Evolutionary conservation across 257 asterid species (phyloP), one percentile per base, ranked within the genome.

Genomic region (Striga asiatica): DNA sequence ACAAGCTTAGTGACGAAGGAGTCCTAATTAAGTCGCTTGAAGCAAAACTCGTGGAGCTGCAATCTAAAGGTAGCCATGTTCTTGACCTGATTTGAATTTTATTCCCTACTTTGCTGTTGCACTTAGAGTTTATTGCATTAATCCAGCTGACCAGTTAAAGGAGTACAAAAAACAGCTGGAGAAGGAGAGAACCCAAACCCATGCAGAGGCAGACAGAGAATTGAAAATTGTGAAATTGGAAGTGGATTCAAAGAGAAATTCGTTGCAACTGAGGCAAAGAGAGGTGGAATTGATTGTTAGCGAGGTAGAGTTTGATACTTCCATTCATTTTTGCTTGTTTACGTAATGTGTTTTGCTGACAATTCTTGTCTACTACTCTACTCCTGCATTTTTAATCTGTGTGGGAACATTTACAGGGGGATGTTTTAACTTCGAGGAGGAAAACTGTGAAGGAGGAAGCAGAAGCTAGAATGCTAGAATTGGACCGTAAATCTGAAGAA

Each of bases 21-120:
- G 75, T 89, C 62, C 29, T 37, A 22, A 78, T 68, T 35, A 89
- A 83, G 72, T 78, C 96, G 23, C 83, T 74, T 13, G 94, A 89
- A 61, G 92, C 85, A 54, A 74, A 77, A 74, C 64, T 78, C 43
- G 66, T 71, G 37, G 93, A 82, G 60, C 62, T 71, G 64, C 94
- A 67, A 78, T 70, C 84, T 55, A 82, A 72, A 82, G 95, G 95
- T 84, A 54, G 50, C 20, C 21, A 3, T n/a, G 13, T 19, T 45
- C 27, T 37, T 31, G 11, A 18, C 63, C 54, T 63, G 18, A 57
- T 53, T 55, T 61, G 63, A 50, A 22, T 71, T 52, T 42, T 23
- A 34, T 8, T 27, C 49, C 10, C 35, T 61, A 25, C 53, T 66
- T 38, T 8, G 17, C 24, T 35, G 25, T 48, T 45, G 31, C 49